Evolutionary conservation across 1,139 yeast species (phyloP).

Genomic region (Yamadazyma kanchanaburiensis): DNA sequence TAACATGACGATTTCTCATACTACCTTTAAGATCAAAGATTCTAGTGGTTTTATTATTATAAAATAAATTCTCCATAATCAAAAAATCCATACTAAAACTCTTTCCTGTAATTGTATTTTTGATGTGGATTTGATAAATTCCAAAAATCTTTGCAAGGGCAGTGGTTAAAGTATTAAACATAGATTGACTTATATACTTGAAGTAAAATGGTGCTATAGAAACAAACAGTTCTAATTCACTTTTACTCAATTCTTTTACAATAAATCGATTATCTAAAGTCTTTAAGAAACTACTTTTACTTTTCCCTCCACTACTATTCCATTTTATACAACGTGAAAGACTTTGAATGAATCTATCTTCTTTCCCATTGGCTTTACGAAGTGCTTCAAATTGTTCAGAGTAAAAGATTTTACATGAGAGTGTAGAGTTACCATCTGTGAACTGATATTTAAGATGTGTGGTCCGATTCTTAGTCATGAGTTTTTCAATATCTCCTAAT

Average conservation of each 20-base stretch:
- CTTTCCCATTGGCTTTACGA: slow-evolving; percentile 76
- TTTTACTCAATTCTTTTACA: slow-evolving; percentile 82
- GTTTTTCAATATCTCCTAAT: slow-evolving; percentile 48
- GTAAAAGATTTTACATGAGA: slow-evolving; percentile 91
- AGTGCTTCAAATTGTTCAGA: slow-evolving; percentile 97
- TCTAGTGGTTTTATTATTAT: slow-evolving; percentile 76
- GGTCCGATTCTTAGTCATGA: slow-evolving; percentile 78
- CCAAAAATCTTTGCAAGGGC: slow-evolving; percentile 95
- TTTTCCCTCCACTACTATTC: slow-evolving; percentile 96
- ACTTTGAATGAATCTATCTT: slow-evolving; percentile 78
- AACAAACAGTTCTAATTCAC: slow-evolving; percentile 90
- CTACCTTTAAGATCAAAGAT: slow-evolving; percentile 97
- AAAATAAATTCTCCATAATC: slow-evolving; percentile 94
- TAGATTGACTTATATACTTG: slow-evolving; percentile 92
- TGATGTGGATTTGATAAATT: slow-evolving; percentile 87
- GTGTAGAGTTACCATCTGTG: slow-evolving; percentile 81
- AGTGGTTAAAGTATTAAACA: slow-evolving; percentile 92
- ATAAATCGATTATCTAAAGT: slow-evolving; percentile 88
- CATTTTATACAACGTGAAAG: slow-evolving; percentile 90
- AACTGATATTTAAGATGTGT: slow-evolving; percentile 90
- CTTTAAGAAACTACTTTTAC: slow-evolving; percentile 91
- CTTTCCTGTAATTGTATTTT: slow-evolving; percentile 72
- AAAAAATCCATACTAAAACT: slow-evolving; percentile 84
- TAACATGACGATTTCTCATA: slow-evolving; percentile 94
- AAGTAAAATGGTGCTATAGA: slow-evolving; percentile 96